Evolutionary conservation across 148 eudicot genomes (phyloP).

Genomic region (Rhododendron kiyosumense): DNA sequence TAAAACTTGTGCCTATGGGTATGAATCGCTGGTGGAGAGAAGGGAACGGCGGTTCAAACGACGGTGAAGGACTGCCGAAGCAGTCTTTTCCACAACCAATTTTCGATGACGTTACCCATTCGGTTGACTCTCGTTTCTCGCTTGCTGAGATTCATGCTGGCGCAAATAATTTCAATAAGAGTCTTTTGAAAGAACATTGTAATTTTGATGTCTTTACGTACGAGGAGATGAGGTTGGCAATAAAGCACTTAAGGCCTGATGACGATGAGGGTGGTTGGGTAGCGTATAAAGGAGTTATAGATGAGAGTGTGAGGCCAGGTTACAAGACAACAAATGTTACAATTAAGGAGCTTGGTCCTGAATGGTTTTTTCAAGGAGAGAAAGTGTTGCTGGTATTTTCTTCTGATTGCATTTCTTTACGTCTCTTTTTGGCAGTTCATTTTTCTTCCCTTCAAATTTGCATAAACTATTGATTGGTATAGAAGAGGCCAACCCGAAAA

Average conservation of each 20-base stretch:
- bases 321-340: conserved; percentile 64
- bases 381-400: conserved; percentile 84
- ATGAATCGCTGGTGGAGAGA: too few relatives aligned
- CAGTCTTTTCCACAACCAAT: too few relatives aligned
- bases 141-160: too few relatives aligned
- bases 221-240: conserved; percentile 77
- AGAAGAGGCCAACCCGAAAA: background rate
- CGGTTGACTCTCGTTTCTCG: too few relatives aligned
- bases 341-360: conserved; percentile 84
- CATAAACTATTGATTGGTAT: background rate
- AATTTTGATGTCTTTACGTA: conserved; percentile 77
- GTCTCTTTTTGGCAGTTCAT: background rate
- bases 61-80: too few relatives aligned
- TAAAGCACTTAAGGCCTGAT: too few relatives aligned
- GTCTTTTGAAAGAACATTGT: conserved; percentile 13
- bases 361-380: too few relatives aligned
- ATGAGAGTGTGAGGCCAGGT: conserved; percentile 70
- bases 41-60: too few relatives aligned
- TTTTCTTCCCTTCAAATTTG: conserved; percentile 12
- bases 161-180: too few relatives aligned
- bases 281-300: conserved; percentile 70
- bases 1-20: too few relatives aligned
- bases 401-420: background rate
- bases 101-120: too few relatives aligned
- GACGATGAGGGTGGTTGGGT: conserved; percentile 89